Base-by-base conservation (phyloP, 2,329 filamentous ascomycete genomes). In the Nemania bipapillata region DNA sequence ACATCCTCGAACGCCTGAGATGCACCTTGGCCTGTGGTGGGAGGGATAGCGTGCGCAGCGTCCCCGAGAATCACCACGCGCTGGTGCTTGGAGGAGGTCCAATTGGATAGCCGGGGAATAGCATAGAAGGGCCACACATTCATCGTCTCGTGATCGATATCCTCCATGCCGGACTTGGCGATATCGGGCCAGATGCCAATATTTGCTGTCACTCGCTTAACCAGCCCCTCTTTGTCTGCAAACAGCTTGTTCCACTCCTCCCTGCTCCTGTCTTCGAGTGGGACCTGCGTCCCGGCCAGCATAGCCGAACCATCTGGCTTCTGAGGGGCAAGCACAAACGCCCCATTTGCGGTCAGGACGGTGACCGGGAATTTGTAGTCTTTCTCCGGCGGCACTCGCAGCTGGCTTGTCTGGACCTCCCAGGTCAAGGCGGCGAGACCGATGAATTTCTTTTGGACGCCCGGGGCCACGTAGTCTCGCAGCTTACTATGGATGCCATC, bases 401-500 rank as follows among this genome's bases (percentile, higher is more conserved):
- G 63, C 55, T 72, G 71, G 15, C 42, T 42, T 2, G 71, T 73
- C 8, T 56, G 66, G 8, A 40, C 40, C 52, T 70, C 70, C 70
- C 68, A 71, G 0, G 70, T 70, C 1, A 86, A 76, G 1, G 79
- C 83, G 2, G 80, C 73, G 73, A 84, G 81, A 40, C 84, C 84
- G 0, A 82, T 84, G 73, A 86, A 90, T 1, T 77, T 80, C 1
- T 88, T 84, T 32, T 81, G 72, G 0, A 86, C 70, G 0, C 82
- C 80, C 0, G 86, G 85, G 50, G 84, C 80, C 0, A 90, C 77
- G 55, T 87, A 83, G 2, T 79, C 80, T 2, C 87, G 81, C 0
- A 89, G 83, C 0, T 78, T 80, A 1, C 86, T 88, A 74, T 89
- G 86, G 59, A 90, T 89, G 0, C 88, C 88, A 65, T 90, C 88